Percentiles rank a stretch among this genome's conserved stretches.
Evolutionary conservation across 1,284 basidiomycete genomes (phyloP).

Genomic region (Malassezia brasiliensis): DNA sequence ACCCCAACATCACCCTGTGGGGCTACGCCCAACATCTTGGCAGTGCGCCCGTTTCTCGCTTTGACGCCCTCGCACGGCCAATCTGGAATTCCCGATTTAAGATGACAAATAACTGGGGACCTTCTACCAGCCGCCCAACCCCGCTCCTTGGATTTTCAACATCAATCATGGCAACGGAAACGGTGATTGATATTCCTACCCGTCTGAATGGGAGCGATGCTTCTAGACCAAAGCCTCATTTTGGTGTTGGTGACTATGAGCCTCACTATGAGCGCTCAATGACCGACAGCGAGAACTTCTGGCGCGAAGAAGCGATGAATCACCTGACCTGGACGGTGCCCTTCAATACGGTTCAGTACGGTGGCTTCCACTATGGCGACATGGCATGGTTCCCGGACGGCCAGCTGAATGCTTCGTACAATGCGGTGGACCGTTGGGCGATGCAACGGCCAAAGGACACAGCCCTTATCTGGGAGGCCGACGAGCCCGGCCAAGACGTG

Average conservation of each 20-base stretch:
- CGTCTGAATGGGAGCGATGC: conserved; percentile 8
- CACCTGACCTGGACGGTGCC: conserved; percentile 80
- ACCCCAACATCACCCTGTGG: neutral
- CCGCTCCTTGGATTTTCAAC: too few species aligned
- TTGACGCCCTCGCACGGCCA: neutral
- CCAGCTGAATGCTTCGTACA: conserved; percentile 67
- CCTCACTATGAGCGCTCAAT: conserved; percentile 7
- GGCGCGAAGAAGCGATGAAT: conserved; percentile 56
- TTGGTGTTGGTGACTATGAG: conserved; percentile 4
- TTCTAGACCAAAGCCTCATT: conserved; percentile 9
- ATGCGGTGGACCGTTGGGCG: conserved; percentile 93
- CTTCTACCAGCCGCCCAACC: too few species aligned
- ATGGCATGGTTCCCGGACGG: conserved; percentile 72
- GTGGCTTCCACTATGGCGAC: conserved; percentile 75
- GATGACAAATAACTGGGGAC: neutral
- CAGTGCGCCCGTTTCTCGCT: neutral
- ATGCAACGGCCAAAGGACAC: conserved; percentile 81
- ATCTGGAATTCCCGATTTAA: neutral
- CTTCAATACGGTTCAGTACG: conserved; percentile 77
- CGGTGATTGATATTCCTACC: conserved; percentile 9
- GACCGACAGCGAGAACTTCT: conserved; percentile 6
- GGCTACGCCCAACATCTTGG: neutral
- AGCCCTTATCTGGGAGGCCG: conserved; percentile 97
- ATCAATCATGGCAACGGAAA: neutral
- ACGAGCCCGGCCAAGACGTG: conserved; percentile 74